A percentile compares a stretch with the other conserved stretches of the same genome.
These are phyloP conservation scores for Penicillium pancosmium DNA, from an alignment of 495 filamentous ascomycete species.

Conservation along the genomic window DNA sequence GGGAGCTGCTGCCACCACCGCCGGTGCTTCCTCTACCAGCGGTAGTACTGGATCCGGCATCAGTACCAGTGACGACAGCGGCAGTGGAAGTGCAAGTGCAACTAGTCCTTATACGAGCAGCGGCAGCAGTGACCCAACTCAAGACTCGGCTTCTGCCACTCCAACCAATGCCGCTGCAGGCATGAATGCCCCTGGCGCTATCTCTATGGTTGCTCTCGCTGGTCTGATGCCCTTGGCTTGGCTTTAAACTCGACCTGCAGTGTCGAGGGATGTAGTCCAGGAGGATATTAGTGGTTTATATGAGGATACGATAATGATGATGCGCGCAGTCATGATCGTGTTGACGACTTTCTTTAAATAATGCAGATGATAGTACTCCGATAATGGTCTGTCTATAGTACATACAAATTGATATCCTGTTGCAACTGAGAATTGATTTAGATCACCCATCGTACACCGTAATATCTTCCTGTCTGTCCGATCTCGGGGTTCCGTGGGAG, in stretches of 20 bases:
- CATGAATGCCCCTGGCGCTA: constrained; percentile 18
- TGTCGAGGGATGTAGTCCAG: not conserved
- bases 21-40: not conserved
- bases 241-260: constrained; percentile 18
- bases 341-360: constrained; percentile 13
- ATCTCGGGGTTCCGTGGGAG: no score
- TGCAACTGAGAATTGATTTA: not conserved
- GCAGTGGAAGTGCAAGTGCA: constrained; percentile 4
- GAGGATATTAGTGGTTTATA: not conserved
- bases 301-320: constrained; percentile 8
- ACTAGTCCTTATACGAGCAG: not conserved
- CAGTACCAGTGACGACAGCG: not conserved
- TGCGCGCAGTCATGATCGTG: constrained; percentile 5
- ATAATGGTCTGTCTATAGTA: not conserved
- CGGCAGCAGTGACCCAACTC: constrained; percentile 6
- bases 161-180: constrained; percentile 25
- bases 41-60: not conserved
- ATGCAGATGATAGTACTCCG: not conserved
- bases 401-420: not conserved
- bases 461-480: no score
- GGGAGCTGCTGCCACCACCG: not conserved
- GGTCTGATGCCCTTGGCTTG: constrained; percentile 33
- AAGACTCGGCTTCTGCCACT: constrained; percentile 14
- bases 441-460: no score
- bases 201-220: constrained; percentile 23